Base-by-base conservation (phyloP, 2,329 filamentous ascomycete genomes). In the Xylariaceae sp. region DNA sequence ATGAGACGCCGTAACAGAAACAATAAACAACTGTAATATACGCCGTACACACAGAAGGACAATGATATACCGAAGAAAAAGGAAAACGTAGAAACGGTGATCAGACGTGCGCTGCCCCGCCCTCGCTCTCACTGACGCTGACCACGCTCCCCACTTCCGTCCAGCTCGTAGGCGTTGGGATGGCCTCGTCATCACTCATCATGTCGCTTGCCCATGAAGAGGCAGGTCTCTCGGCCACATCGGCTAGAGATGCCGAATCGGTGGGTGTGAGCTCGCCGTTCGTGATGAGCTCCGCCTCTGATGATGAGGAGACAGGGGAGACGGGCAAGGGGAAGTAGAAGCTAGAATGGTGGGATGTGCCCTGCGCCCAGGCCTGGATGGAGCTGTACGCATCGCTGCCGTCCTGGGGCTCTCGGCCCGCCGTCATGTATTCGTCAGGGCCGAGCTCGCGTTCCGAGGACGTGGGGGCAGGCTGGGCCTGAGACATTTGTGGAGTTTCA, bases 311-410 rank as follows among this genome's bases (percentile, higher is more conserved):
- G 7, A 73, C 73, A 4, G 77, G 79, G 1, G 79, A 77, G 19
- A 72, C 73, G 12, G 81, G 80, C 19, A 84, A 74, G 4, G 82
- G 81, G 5, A 81, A 84, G 72, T 84, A 85, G 63, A 85, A 84
- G 62, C 76, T 75, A 9, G 72, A 69, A 63, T 71, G 71, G 19
- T 36, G 46, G 4, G 78, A 79, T 54, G 75, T 71, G 60, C 83
- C 76, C 60, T 83, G 77, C 1, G 83, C 82, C 83, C 83, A 86
- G 0, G 83, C 83, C 64, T 86, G 81, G 60, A 86, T 85, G 1
- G 80, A 83, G 43, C 78, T 77, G 63, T 79, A 85, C 1, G 79
- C 76, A 13, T 78, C 12, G 26, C 16, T 65, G 18, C 63, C 54
- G 51, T 76, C 70, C 2, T n/a, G 41, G n/a, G 41, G 13, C 41